These are phyloP conservation scores for Naganishia randhawae DNA, from an alignment of 768 basidiomycete genomes.

Conservation along the genomic window DNA sequence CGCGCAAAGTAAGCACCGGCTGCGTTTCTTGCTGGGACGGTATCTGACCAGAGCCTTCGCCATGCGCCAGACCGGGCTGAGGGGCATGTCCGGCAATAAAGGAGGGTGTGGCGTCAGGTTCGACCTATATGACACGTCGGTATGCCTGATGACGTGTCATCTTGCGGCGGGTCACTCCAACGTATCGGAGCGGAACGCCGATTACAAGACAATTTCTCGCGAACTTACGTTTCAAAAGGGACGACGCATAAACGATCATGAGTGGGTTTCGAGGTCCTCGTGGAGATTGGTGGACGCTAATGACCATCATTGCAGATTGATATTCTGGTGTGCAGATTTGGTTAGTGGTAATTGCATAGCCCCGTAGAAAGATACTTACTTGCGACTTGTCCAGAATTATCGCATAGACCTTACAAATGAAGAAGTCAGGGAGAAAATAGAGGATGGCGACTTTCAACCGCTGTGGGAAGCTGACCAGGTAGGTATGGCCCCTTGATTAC, in stretches of 20 bases:
- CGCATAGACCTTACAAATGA: slow-evolving; percentile 83
- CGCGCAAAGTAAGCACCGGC: slow-evolving; percentile 68
- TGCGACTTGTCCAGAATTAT: slow-evolving; percentile 61
- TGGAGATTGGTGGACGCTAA: too few relatives aligned
- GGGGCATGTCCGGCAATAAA: slow-evolving; percentile 78
- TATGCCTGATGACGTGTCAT: slow-evolving; percentile 94
- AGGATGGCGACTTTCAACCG: slow-evolving; percentile 64
- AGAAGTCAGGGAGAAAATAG: slow-evolving; percentile 66
- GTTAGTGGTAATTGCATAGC: slow-evolving; percentile 26
- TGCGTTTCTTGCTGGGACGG: neutral
- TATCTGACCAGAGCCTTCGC: neutral
- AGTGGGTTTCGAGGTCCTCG: slow-evolving; percentile 59
- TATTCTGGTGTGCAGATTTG: slow-evolving; percentile 90
- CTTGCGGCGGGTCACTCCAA: slow-evolving; percentile 93
- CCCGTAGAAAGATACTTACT: neutral
- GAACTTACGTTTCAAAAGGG: slow-evolving; percentile 85
- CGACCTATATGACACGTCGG: slow-evolving; percentile 82
- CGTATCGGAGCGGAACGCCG: slow-evolving; percentile 81
- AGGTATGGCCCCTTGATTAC: slow-evolving; percentile 31
- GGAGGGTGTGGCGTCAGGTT: slow-evolving; percentile 91
- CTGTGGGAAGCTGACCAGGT: slow-evolving; percentile 85
- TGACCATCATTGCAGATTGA: slow-evolving; percentile 60
- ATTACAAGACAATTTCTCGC: slow-evolving; percentile 79
- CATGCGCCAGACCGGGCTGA: slow-evolving; percentile 52
- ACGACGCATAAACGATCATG: slow-evolving; percentile 80